Evolutionary conservation across 2,329 filamentous ascomycete genomes (phyloP), one percentile per base, ranked within the genome.

Genomic region (Aspergillus glaucus): DNA sequence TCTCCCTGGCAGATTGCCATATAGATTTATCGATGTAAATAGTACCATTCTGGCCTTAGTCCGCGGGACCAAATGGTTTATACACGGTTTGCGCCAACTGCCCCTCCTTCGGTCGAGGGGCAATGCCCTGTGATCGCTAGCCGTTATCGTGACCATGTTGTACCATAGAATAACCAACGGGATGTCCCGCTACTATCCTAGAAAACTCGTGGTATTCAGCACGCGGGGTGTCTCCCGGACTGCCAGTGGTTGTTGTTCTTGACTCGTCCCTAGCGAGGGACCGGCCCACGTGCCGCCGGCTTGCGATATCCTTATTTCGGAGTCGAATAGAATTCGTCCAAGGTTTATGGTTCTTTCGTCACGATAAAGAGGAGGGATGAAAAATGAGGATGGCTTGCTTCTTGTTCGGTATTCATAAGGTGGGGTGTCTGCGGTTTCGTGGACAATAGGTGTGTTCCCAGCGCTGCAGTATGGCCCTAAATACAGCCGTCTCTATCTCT

Each of bases 281-380:
- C 14, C 26, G 43, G 21, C 47, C 44, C 51, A 53, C 51, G 51
- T 53, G 51, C 45, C 15, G 32, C 37, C 43, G 30, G n/a, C 15
- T 6, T 19, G 37, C 37, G 7, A 40, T 21, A 40, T 40, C 37
- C 37, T 40, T 17, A n/a, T 17, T 36, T 36, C 10, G 15, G 14
- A n/a, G 14, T 15, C 37, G 17, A 19, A 40, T 17, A 40, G 37
- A 36, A 36, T 36, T 36, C 34, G n/a, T 9, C 4, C 9, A 28
- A 28, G 9, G 26, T 28, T 28, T 12, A 28, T 28, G 9, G 4
- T 12, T 12, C 3, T 12, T 1, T 7, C 7, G 3, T 12, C 26
- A 28, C 26, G 26, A 12, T 28, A 28, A 28, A 28, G 26, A 28
- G 9, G 26, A 28, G 26, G 9, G 26, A 28, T 10, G 10, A 28